Percentiles rank a stretch among this genome's conserved stretches.
Conservation (phyloP, 2,329 filamentous ascomycete species). For the Ophiostoma ulmi region DNA sequence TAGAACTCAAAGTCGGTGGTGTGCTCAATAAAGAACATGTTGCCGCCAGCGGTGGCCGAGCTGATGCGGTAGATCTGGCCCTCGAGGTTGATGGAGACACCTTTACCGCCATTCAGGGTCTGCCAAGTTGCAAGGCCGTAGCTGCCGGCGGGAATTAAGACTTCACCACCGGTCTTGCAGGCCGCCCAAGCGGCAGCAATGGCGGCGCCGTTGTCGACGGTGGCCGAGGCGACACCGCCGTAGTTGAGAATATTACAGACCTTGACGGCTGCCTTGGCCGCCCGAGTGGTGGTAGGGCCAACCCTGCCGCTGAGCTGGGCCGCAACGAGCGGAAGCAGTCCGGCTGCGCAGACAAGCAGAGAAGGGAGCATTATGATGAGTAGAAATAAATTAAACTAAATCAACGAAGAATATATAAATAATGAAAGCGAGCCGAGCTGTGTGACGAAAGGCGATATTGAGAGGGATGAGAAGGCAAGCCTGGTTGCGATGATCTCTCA, state of each 20-base stretch:
- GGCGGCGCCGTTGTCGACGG: not conserved
- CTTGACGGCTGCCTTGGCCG: conserved; percentile 18
- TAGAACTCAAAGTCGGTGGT: conserved; percentile 45
- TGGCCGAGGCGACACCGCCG: not conserved
- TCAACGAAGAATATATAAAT: not conserved
- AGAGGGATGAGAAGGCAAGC: conserved; percentile 1
- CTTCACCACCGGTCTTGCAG: conserved; percentile 1
- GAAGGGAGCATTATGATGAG: not conserved
- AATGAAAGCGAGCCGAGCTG: conserved; percentile 9
- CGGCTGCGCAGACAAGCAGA: not conserved
- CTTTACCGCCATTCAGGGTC: not conserved
- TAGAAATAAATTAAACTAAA: not conserved
- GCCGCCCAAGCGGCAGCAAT: not conserved
- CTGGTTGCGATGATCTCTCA: not conserved
- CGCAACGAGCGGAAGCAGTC: conserved; percentile 14
- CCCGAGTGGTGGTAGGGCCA: not conserved
- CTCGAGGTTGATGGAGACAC: conserved; percentile 15
- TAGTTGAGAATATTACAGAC: conserved; percentile 15
- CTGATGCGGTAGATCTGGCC: conserved; percentile 11
- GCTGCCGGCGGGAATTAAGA: not conserved
- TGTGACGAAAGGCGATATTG: not conserved
- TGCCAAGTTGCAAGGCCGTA: conserved; percentile 9
- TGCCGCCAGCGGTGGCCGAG: conserved; percentile 24
- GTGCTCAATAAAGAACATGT: conserved; percentile 31
- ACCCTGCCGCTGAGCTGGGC: conserved; percentile 3